phyloP scores from a whole-genome alignment of 2,329 filamentous ascomycete genomes.

The Phoma sp. region DNA sequence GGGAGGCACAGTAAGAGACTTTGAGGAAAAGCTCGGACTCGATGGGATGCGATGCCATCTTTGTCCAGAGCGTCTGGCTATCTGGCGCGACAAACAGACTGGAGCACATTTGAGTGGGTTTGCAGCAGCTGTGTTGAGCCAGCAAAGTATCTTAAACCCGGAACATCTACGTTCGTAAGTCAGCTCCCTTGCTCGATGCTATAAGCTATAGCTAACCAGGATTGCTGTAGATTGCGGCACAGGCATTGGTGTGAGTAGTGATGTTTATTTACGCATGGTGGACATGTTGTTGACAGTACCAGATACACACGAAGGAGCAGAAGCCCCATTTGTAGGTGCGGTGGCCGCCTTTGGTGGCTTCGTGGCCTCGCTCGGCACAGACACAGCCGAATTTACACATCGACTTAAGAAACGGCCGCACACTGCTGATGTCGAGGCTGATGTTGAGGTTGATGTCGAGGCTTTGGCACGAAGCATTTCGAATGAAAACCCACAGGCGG shows the following conservation, averaged over 20 bases:
- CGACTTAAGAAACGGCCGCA: conserved; percentile 15
- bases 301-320: conserved; percentile 32
- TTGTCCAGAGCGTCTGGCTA: conserved; percentile 27
- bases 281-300: conserved; percentile 2
- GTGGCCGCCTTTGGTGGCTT: conserved; percentile 23
- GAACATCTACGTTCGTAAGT: conserved; percentile 24
- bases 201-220: not conserved
- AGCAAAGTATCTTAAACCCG: conserved; percentile 15
- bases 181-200: not conserved
- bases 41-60: conserved; percentile 30
- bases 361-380: conserved; percentile 16
- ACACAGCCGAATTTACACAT: conserved; percentile 21
- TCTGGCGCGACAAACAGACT: conserved; percentile 29
- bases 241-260: conserved; percentile 28
- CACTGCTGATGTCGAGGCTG: not conserved
- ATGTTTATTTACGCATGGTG: not conserved
- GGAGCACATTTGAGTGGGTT: conserved; percentile 29
- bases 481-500: not conserved
- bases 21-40: conserved; percentile 19
- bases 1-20: conserved; percentile 16
- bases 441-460: conserved; percentile 3
- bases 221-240: conserved; percentile 20
- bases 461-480: not conserved
- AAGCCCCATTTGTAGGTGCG: conserved; percentile 17
- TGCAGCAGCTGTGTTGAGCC: conserved; percentile 17